phyloP scores from a whole-genome alignment of 176 grass and related monocot species.

The Canna indica region DNA sequence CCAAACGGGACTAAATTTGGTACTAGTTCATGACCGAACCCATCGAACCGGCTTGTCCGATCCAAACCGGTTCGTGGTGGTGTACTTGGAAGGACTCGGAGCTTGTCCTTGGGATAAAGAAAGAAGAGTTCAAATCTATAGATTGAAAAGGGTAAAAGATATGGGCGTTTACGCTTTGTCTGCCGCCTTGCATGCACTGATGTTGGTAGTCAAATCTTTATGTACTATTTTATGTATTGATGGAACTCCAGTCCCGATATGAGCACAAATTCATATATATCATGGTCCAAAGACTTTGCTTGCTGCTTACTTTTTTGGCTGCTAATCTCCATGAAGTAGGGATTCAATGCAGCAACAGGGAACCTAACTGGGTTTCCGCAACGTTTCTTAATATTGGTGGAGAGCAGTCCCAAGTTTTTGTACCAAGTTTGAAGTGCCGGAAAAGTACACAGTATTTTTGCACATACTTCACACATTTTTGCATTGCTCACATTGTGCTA shows the following conservation, averaged over 20 bases:
- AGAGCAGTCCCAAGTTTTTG: background rate
- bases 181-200: conserved; percentile 16
- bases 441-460: background rate
- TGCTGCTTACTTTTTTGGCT: background rate
- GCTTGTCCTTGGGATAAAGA: background rate
- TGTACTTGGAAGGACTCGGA: conserved; percentile 8
- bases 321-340: background rate
- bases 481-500: background rate
- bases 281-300: conserved; percentile 6
- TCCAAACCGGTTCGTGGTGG: too few species aligned
- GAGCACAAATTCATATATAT: background rate
- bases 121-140: background rate
- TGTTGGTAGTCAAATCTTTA: background rate
- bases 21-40: too few species aligned
- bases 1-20: too few species aligned
- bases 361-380: background rate
- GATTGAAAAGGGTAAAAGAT: conserved; percentile 1
- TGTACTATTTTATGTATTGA: background rate
- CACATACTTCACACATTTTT: background rate
- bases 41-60: too few species aligned
- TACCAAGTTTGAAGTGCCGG: background rate
- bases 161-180: background rate
- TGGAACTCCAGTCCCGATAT: background rate
- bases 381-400: background rate
- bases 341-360: background rate